These are phyloP conservation scores for Zizania palustris DNA, from an alignment of 202 grass and related monocot species.

Conservation along the genomic window DNA sequence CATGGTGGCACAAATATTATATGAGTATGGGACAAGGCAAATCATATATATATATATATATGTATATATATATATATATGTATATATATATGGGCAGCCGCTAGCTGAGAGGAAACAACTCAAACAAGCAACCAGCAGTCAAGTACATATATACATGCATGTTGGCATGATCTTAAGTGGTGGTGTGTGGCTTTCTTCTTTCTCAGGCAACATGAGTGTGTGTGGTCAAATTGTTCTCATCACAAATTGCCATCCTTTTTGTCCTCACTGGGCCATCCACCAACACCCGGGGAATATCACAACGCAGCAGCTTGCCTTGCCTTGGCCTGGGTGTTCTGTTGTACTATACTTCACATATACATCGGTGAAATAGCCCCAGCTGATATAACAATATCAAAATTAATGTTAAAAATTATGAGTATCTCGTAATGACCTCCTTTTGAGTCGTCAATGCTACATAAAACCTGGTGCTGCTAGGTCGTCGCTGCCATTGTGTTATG, in stretches of 20 bases:
- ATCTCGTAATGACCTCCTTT: too few species aligned
- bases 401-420: too few species aligned
- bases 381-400: too few species aligned
- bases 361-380: too few species aligned
- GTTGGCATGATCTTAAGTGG: constrained; percentile 25
- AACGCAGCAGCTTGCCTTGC: too few species aligned
- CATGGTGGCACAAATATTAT: constrained; percentile 5
- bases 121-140: neutral
- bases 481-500: too few species aligned
- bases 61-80: too few species aligned
- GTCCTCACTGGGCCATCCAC: constrained; percentile 42
- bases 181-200: constrained; percentile 27
- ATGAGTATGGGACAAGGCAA: constrained; percentile 20
- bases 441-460: constrained; percentile 55
- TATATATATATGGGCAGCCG: constrained; percentile 28
- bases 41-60: too few species aligned
- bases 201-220: constrained; percentile 40
- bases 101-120: constrained; percentile 36
- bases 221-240: constrained; percentile 43
- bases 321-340: too few species aligned
- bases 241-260: constrained; percentile 36
- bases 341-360: too few species aligned
- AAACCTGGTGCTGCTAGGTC: constrained; percentile 49
- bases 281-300: neutral
- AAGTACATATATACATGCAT: neutral